phyloP scores from a whole-genome alignment of 2,329 filamentous ascomycete genomes.

The Thielaviopsis euricoi region DNA sequence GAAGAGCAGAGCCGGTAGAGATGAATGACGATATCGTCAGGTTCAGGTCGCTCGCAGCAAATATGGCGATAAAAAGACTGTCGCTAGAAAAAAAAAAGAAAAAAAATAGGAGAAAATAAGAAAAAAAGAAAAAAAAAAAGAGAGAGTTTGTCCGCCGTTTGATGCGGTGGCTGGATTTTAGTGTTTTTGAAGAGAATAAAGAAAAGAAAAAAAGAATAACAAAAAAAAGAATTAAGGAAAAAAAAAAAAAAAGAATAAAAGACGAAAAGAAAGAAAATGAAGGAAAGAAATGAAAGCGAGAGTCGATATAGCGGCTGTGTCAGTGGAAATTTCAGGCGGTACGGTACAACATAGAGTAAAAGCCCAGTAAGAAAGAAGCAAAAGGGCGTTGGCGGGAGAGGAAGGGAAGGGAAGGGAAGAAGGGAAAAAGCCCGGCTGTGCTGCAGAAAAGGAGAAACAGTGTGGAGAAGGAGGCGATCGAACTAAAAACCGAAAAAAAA shows the following conservation, averaged over 20 bases:
- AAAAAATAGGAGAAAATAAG: slow-evolving; percentile 9
- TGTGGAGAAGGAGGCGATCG: too few relatives aligned
- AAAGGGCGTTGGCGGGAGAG: background rate
- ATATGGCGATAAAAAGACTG: background rate
- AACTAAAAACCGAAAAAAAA: too few relatives aligned
- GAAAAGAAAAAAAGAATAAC: background rate
- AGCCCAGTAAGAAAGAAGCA: too few relatives aligned
- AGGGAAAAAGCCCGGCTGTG: background rate
- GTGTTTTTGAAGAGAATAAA: background rate
- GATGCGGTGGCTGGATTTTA: background rate
- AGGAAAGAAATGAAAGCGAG: background rate
- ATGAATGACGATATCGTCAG: background rate
- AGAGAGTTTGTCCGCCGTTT: background rate
- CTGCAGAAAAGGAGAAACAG: background rate
- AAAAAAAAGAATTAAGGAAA: background rate
- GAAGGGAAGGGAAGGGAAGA: too few relatives aligned
- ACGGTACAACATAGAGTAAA: too few relatives aligned
- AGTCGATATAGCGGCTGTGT: background rate
- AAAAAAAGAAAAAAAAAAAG: slow-evolving; percentile 6
- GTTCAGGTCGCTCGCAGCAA: background rate
- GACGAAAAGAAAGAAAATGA: background rate
- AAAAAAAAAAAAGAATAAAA: background rate
- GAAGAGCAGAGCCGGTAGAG: background rate
- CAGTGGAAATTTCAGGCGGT: too few relatives aligned
- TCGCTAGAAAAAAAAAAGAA: background rate